Base-by-base conservation (phyloP, 1,284 basidiomycete genomes). In the Leccinum ponderosum region DNA sequence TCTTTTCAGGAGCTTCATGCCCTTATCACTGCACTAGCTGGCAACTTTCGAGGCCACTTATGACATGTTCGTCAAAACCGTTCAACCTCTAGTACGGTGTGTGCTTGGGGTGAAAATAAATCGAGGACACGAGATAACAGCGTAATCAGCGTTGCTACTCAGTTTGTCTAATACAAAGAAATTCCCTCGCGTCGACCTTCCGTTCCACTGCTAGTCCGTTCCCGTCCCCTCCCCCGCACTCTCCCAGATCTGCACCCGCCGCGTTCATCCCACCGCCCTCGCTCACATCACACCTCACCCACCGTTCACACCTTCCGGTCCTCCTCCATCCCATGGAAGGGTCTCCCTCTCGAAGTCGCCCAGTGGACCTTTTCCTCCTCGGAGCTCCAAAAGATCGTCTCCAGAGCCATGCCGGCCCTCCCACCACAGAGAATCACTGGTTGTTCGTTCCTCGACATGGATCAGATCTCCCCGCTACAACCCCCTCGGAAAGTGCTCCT, bases 321-420 rank as follows among this genome's bases (percentile, higher is more conserved):
- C 3, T 68, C 73, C 0, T 80, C 83, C 20, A 77, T 91, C 20
- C 76, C 79, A 42, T 90, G 84, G 83, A 87, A 87, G 60, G 84
- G 83, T 1, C 76, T 92, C 60, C 83, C 89, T 0, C 76, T 90
- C 47, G 88, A 91, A 61, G 87, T 87, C 0, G 90, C 90, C 6
- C 79, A 90, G 63, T 91, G 89, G 90, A 88, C 87, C 1, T 82
- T 91, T 60, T 82, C 83, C 33, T 89, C 87, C 0, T 64, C 76
- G 27, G 87, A 93, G 66, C 81, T 93, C 42, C 90, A 92, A 68
- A 78, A 82, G 17, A 83, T 91, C 62, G 90, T 92, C 22, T 87
- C 88, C 17, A 80, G 83, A 6, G 89, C 89, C n/a, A 57, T 74
- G 5, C 71, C 73, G 0, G 55, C 62, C 0, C 54, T 69, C 15